Evolutionary conservation across 129 eudicot species (phyloP).

Genomic region (Cynara cardunculus): DNA sequence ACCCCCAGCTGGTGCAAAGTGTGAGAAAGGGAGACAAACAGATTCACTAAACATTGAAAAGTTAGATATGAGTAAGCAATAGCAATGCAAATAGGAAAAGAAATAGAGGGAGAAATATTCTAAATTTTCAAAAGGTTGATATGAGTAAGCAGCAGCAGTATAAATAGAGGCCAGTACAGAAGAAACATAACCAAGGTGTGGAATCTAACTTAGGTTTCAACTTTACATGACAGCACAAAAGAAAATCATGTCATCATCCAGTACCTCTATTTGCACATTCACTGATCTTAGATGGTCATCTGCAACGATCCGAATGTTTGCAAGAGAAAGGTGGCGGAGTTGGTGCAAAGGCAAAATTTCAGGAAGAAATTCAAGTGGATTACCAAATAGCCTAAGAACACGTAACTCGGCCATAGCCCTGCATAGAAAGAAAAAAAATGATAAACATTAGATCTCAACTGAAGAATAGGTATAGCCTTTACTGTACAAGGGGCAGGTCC

Average conservation of each 20-base stretch:
- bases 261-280: slow-evolving; percentile 92
- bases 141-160: neutral
- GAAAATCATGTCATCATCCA: neutral
- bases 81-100: neutral
- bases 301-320: slow-evolving; percentile 84
- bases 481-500: neutral
- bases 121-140: neutral
- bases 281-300: slow-evolving; percentile 83
- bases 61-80: neutral
- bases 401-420: slow-evolving; percentile 92
- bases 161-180: neutral
- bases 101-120: neutral
- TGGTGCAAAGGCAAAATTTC: slow-evolving; percentile 86
- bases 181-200: neutral
- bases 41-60: neutral
- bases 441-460: slow-evolving; percentile 18
- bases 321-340: slow-evolving; percentile 92
- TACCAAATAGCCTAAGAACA: slow-evolving; percentile 81
- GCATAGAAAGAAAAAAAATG: slow-evolving; percentile 27
- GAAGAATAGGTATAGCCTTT: slow-evolving; percentile 3
- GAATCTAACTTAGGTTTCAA: slow-evolving; percentile 8
- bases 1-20: neutral
- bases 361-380: slow-evolving; percentile 93
- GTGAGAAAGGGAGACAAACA: neutral
- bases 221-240: neutral